Conservation (phyloP, 495 filamentous ascomycete species). For the Jackrogersella minutella region DNA sequence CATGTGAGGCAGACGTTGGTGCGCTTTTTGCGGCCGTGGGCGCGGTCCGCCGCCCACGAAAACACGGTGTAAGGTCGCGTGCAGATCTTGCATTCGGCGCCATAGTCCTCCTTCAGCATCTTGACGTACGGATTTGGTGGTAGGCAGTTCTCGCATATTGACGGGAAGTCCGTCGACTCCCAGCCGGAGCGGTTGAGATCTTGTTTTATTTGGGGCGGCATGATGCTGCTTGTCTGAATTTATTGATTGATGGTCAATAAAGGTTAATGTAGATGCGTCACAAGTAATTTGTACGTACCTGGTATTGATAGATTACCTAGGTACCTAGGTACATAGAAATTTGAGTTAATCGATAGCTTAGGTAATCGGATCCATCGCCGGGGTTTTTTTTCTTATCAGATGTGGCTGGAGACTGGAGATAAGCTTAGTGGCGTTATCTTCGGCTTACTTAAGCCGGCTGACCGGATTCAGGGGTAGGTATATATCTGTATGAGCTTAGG, state of each 20-base stretch:
- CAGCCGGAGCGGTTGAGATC: slow-evolving; percentile 95
- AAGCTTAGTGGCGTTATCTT: background rate
- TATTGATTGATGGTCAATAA: slow-evolving; percentile 3
- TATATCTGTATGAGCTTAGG: background rate
- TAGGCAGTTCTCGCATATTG: slow-evolving; percentile 77
- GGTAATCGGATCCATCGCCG: too few relatives aligned
- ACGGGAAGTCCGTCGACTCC: slow-evolving; percentile 88
- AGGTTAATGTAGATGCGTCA: slow-evolving; percentile 4
- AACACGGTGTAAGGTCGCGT: slow-evolving; percentile 97
- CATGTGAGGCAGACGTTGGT: slow-evolving; percentile 96
- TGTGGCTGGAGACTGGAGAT: slow-evolving; percentile 1
- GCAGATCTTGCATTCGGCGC: slow-evolving; percentile 83
- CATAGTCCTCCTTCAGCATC: slow-evolving; percentile 96
- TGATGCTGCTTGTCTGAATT: slow-evolving; percentile 28
- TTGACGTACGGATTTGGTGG: slow-evolving; percentile 98
- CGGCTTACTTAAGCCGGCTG: too few relatives aligned
- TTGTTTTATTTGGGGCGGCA: slow-evolving; percentile 83
- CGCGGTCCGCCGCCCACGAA: slow-evolving; percentile 88
- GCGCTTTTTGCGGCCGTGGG: slow-evolving; percentile 82
- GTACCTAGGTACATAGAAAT: background rate
- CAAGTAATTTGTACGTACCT: too few relatives aligned
- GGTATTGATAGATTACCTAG: too few relatives aligned
- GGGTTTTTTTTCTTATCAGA: background rate
- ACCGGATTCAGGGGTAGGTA: background rate
- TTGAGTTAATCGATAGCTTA: too few relatives aligned